Evolutionary conservation across 2,329 filamentous ascomycete genomes (phyloP).

Genomic region (Arachnomyces sp.): DNA sequence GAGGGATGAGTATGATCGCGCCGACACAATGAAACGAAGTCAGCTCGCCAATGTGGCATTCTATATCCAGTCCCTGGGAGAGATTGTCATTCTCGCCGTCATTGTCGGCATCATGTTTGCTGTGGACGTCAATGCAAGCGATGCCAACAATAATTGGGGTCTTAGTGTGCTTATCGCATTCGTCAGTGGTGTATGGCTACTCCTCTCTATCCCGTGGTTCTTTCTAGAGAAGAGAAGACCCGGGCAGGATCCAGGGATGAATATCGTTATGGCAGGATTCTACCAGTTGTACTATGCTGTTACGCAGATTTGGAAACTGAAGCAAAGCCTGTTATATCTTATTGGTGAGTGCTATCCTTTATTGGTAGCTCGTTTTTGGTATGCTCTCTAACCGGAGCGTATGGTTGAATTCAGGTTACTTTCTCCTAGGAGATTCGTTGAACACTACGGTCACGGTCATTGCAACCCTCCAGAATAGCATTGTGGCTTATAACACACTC

Average conservation of each 20-base stretch:
- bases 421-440: constrained; percentile 61
- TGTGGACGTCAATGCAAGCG: constrained; percentile 51
- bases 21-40: constrained; percentile 57
- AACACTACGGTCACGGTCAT: constrained; percentile 66
- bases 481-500: constrained; percentile 59
- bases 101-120: constrained; percentile 59
- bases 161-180: constrained; percentile 59
- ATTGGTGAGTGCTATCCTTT: constrained; percentile 41
- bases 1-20: constrained; percentile 53
- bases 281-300: constrained; percentile 55
- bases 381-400: no score
- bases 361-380: no score
- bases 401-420: no score
- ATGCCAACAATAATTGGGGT: constrained; percentile 59
- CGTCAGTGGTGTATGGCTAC: constrained; percentile 56
- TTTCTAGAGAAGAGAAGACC: constrained; percentile 56
- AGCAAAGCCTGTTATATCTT: constrained; percentile 59
- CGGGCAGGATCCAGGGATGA: constrained; percentile 45
- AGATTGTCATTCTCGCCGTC: constrained; percentile 56
- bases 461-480: constrained; percentile 56
- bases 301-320: constrained; percentile 55
- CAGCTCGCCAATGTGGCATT: constrained; percentile 58
- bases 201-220: constrained; percentile 61
- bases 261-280: constrained; percentile 50
- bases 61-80: constrained; percentile 55